These are phyloP conservation scores for Aspergillus olivimuriae DNA, from an alignment of 495 filamentous ascomycete genomes.

Conservation along the genomic window DNA sequence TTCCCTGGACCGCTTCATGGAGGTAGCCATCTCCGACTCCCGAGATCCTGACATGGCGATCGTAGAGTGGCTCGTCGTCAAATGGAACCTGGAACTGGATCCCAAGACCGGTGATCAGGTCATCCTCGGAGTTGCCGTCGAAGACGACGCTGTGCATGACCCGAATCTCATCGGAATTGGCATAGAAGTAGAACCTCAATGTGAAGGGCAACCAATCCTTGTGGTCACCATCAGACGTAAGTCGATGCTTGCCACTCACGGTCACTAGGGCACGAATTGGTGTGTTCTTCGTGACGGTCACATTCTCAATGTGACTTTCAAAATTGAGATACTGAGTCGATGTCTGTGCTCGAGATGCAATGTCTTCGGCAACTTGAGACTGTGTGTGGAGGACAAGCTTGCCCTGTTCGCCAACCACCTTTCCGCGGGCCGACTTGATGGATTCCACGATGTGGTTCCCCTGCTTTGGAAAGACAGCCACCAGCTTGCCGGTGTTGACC, in stretches of 20 bases:
- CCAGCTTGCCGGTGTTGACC: constrained; percentile 34
- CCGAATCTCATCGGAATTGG: constrained; percentile 30
- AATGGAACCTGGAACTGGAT: constrained; percentile 35
- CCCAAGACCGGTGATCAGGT: constrained; percentile 33
- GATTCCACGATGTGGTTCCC: constrained; percentile 25
- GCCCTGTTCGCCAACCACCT: constrained; percentile 34
- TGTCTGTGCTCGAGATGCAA: constrained; percentile 12
- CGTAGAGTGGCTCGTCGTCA: constrained; percentile 27
- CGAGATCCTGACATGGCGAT: constrained; percentile 34
- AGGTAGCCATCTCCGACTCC: constrained; percentile 32
- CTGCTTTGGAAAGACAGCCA: constrained; percentile 26
- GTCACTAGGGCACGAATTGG: constrained; percentile 30
- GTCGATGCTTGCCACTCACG: constrained; percentile 19
- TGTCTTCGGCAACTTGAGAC: constrained; percentile 22
- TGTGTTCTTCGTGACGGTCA: constrained; percentile 12
- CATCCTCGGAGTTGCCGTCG: constrained; percentile 25
- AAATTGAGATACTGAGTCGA: constrained; percentile 18
- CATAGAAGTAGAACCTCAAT: constrained; percentile 39
- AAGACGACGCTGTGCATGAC: constrained; percentile 34
- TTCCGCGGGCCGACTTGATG: constrained; percentile 28
- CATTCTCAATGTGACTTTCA: constrained; percentile 14
- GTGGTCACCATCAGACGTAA: constrained; percentile 6
- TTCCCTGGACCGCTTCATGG: constrained; percentile 35
- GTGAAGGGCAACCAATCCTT: constrained; percentile 34
- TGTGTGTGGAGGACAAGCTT: constrained; percentile 34